Base-by-base conservation (phyloP, 345 rosid species). In the Viola odorata region DNA sequence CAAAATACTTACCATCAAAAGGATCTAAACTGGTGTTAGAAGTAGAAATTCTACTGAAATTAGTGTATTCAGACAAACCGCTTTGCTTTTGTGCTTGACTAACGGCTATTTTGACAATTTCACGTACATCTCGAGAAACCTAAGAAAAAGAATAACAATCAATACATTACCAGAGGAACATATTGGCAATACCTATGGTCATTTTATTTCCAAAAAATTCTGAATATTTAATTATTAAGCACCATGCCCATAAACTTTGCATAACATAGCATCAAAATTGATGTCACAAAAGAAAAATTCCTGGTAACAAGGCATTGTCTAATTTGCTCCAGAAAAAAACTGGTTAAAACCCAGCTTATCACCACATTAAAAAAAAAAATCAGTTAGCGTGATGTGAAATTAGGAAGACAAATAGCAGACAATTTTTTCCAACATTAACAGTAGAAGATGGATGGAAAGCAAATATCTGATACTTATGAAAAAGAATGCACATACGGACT, bases 121-220 rank as follows among this genome's bases (percentile, higher is more conserved):
- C 97, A 3, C 87, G 95, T 63, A 92, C 81, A 71, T 87, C 78
- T 78, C 79, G 78, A 36, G 96, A 84, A 68, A 83, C 88, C 98
- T 92, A 68, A 64, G 68, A 67, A 53, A 67, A 64, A 41, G 47
- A 37, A 61, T 40, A 62, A 40, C 36, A 65, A 45, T 51, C 45
- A 52, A 49, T 55, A 32, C 14, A 38, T 3, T 23, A 23, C 32
- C 32, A 23, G 32, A 23, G n/a, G n/a, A n/a, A n/a, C n/a, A n/a
- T n/a, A n/a, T n/a, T n/a, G n/a, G n/a, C n/a, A n/a, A n/a, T n/a
- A n/a, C n/a, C n/a, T n/a, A 36, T 9, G 12, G 15, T n/a, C 48
- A 55, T 37, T 47, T 37, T 23, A 45, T 3, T 7, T 37, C 53
- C 59, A 58, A n/a, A n/a, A 12, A 45, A 13, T 15, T 59, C 16